Conservation (phyloP, 2,329 filamentous ascomycete genomes). For the Ophiostoma pallidulum region DNA sequence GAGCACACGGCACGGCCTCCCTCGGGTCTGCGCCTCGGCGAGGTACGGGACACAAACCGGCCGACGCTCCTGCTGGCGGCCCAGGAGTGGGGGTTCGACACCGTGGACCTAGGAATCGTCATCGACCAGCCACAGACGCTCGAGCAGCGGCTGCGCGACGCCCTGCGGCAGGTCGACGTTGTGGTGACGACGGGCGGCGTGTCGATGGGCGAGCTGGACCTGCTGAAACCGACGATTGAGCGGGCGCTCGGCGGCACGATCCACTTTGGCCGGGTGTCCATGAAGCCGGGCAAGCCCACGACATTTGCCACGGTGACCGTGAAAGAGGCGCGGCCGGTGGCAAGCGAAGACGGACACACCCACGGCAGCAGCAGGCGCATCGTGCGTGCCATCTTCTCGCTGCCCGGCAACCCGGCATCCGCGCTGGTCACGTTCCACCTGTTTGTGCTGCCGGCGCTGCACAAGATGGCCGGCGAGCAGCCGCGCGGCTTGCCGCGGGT, state of each 20-base stretch:
- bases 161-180: conserved; percentile 65
- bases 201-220: conserved; percentile 94
- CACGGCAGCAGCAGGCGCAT: conserved; percentile 28
- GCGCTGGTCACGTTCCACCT: conserved; percentile 89
- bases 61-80: conserved; percentile 77
- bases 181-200: conserved; percentile 91
- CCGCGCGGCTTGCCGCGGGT: conserved; percentile 63
- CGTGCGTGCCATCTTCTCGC: conserved; percentile 69
- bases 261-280: conserved; percentile 89
- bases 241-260: conserved; percentile 81
- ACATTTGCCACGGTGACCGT: conserved; percentile 85
- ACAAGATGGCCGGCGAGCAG: conserved; percentile 61
- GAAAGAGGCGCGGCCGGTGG: conserved; percentile 37
- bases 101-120: conserved; percentile 78
- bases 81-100: conserved; percentile 63
- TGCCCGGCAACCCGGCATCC: conserved; percentile 90
- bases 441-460: conserved; percentile 82
- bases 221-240: conserved; percentile 94
- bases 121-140: conserved; percentile 63
- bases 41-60: conserved; percentile 89
- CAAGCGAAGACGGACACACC: neutral
- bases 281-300: conserved; percentile 98
- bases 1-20: conserved; percentile 49
- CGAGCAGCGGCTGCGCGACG: conserved; percentile 66
- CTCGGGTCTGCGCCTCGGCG: conserved; percentile 58